Conservation (phyloP, 2,329 filamentous ascomycete genomes). For the Paecilomyces variotii region DNA sequence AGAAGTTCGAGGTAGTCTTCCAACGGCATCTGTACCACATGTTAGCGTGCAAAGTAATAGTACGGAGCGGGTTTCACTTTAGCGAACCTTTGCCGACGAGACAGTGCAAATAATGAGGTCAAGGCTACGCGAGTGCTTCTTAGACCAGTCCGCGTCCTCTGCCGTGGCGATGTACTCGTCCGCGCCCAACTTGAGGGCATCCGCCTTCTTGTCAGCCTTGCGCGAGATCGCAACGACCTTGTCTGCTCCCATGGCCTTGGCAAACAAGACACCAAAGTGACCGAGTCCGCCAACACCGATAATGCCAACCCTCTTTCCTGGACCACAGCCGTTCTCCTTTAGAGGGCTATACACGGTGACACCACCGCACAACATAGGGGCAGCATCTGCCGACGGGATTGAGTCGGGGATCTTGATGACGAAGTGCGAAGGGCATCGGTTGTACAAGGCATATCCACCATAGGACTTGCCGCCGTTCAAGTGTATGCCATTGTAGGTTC, state of each 20-base stretch:
- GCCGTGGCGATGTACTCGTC: slow-evolving; percentile 49
- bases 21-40: slow-evolving; percentile 48
- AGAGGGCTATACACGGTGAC: slow-evolving; percentile 67
- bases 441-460: slow-evolving; percentile 56
- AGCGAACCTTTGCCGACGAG: slow-evolving; percentile 40
- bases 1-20: slow-evolving; percentile 54
- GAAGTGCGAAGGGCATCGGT: slow-evolving; percentile 51
- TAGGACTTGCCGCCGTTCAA: slow-evolving; percentile 54
- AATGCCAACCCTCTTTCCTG: slow-evolving; percentile 64
- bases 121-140: slow-evolving; percentile 40
- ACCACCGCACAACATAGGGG: slow-evolving; percentile 72
- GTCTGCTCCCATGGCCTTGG: slow-evolving; percentile 63
- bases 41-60: slow-evolving; percentile 1
- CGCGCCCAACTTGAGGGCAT: slow-evolving; percentile 49
- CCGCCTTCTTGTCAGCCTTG: slow-evolving; percentile 42
- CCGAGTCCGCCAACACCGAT: slow-evolving; percentile 64
- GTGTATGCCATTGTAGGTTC: slow-evolving; percentile 25
- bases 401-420: slow-evolving; percentile 50
- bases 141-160: slow-evolving; percentile 48
- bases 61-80: neutral
- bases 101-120: slow-evolving; percentile 53
- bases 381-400: slow-evolving; percentile 44
- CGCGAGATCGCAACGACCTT: slow-evolving; percentile 51
- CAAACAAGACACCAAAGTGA: slow-evolving; percentile 64
- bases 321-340: slow-evolving; percentile 58